These are phyloP conservation scores for Colletotrichum sp. DNA, from an alignment of 2,329 filamentous ascomycete genomes.

Conservation along the genomic window DNA sequence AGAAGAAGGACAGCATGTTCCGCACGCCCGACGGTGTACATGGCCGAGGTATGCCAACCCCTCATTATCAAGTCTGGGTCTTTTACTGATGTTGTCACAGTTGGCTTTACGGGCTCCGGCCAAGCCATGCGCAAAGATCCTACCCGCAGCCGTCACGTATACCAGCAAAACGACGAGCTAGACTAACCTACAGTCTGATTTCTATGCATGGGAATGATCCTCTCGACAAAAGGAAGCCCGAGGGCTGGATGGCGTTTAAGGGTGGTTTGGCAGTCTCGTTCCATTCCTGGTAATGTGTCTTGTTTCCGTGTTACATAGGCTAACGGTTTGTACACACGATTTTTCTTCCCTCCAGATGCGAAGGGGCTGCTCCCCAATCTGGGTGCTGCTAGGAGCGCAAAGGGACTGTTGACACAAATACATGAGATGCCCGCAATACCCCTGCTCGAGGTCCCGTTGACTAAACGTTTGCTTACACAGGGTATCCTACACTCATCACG, in stretches of 20 bases:
- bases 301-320: conserved; percentile 15
- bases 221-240: conserved; percentile 15
- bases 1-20: conserved; percentile 96
- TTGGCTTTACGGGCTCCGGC: conserved; percentile 95
- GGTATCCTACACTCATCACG: conserved; percentile 10
- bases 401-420: conserved; percentile 14
- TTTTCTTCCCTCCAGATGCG: not conserved
- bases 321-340: conserved; percentile 17
- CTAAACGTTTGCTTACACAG: conserved; percentile 20
- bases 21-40: conserved; percentile 86
- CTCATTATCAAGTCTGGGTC: not conserved
- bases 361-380: not conserved
- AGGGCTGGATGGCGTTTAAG: conserved; percentile 21
- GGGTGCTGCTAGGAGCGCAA: not conserved
- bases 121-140: conserved; percentile 95
- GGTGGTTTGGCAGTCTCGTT: conserved; percentile 20
- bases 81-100: conserved; percentile 48
- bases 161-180: conserved; percentile 77
- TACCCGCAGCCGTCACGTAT: conserved; percentile 81
- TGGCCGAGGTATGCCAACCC: conserved; percentile 72
- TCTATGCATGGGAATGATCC: conserved; percentile 23
- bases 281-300: conserved; percentile 22
- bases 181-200: conserved; percentile 54
- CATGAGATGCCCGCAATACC: conserved; percentile 20
- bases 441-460: conserved; percentile 8